These are phyloP conservation scores for Leptomonas pyrrhocoris DNA, from an alignment of 208 protist species.

Conservation along the genomic window DNA sequence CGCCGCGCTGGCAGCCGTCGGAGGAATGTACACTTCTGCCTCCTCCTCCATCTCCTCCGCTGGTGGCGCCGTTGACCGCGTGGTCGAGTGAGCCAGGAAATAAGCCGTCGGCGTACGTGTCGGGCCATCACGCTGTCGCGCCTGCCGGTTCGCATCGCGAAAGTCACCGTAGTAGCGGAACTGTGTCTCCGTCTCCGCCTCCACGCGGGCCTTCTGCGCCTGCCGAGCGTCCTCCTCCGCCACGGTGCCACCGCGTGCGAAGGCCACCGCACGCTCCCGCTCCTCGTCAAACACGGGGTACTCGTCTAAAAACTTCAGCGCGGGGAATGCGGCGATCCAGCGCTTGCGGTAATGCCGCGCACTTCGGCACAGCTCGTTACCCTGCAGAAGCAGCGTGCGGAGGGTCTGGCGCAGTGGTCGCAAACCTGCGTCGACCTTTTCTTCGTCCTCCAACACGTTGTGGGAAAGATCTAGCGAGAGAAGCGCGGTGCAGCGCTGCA, in stretches of 20 bases:
- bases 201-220: conserved; percentile 33
- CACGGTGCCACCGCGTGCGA: conserved; percentile 44
- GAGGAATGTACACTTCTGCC: conserved; percentile 30
- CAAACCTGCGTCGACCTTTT: conserved; percentile 29
- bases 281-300: conserved; percentile 74
- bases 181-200: conserved; percentile 34
- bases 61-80: not conserved
- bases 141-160: conserved; percentile 20
- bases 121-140: conserved; percentile 24
- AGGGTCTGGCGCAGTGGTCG: conserved; percentile 41
- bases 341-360: conserved; percentile 82
- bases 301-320: conserved; percentile 76
- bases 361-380: conserved; percentile 69
- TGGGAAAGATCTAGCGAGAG: conserved; percentile 69
- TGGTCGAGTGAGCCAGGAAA: conserved; percentile 10
- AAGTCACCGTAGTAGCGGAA: conserved; percentile 46
- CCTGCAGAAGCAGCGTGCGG: conserved; percentile 77
- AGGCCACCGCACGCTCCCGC: conserved; percentile 71
- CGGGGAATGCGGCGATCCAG: conserved; percentile 57
- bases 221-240: conserved; percentile 44
- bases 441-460: conserved; percentile 52
- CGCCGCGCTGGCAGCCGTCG: no score
- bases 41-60: conserved; percentile 14
- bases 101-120: conserved; percentile 20
- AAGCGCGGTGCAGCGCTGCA: conserved; percentile 18